Percentiles rank a stretch among this genome's conserved stretches.
Conservation (phyloP, 2,329 filamentous ascomycete genomes). For the Clarireedia hainanense region DNA sequence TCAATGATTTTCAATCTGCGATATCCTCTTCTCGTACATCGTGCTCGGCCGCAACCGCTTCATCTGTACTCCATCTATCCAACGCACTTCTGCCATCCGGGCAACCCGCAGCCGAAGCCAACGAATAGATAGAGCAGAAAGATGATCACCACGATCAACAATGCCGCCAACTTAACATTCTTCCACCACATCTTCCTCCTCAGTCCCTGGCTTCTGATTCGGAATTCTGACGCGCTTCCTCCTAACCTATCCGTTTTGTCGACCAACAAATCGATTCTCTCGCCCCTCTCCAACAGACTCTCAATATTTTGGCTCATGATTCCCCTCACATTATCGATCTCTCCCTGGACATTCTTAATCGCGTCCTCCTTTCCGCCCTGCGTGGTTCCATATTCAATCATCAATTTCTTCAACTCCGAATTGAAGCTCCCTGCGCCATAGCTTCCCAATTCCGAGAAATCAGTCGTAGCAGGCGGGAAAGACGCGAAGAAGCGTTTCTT, state of each 20-base stretch:
- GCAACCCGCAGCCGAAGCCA: conserved; percentile 64
- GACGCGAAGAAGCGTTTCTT: conserved; percentile 76
- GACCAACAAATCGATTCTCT: conserved; percentile 86
- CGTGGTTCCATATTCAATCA: conserved; percentile 79
- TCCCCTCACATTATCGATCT: conserved; percentile 86
- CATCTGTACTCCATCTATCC: conserved; percentile 10
- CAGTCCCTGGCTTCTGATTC: conserved; percentile 76
- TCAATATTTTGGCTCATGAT: conserved; percentile 98
- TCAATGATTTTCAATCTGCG: neutral
- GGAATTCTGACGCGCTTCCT: conserved; percentile 81
- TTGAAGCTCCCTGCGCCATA: conserved; percentile 93
- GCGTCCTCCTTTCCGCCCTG: conserved; percentile 71
- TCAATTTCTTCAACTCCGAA: conserved; percentile 62
- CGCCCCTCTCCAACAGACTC: conserved; percentile 77
- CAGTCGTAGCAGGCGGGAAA: conserved; percentile 57
- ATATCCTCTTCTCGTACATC: neutral
- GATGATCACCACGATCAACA: conserved; percentile 64
- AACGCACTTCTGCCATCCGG: conserved; percentile 36
- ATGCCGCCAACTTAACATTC: conserved; percentile 88
- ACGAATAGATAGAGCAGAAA: conserved; percentile 66
- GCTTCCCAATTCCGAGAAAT: conserved; percentile 72
- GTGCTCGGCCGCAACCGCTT: conserved; percentile 2
- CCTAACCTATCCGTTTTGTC: conserved; percentile 94
- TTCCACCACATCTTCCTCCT: conserved; percentile 98
- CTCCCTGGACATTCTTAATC: conserved; percentile 71